Evolutionary conservation across 2,329 filamentous ascomycete species (phyloP).

Genomic region (Colletotrichum tropicale): DNA sequence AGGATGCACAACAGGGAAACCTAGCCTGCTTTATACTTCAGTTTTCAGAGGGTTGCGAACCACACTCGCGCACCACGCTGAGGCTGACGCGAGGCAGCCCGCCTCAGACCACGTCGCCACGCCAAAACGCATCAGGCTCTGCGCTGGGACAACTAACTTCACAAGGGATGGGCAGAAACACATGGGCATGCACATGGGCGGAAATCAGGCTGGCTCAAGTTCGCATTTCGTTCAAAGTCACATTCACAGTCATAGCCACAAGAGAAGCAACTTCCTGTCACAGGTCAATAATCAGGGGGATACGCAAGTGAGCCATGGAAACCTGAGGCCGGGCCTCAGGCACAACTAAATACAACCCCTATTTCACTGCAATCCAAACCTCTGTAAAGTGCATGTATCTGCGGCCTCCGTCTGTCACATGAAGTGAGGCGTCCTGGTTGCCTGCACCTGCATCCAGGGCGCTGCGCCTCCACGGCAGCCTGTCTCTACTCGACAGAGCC

Average conservation of each 20-base stretch:
- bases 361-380: not conserved
- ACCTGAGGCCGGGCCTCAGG: not conserved
- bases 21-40: not conserved
- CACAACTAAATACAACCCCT: not conserved
- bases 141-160: not conserved
- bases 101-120: not conserved
- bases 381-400: not conserved
- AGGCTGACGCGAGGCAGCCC: not conserved
- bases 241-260: not conserved
- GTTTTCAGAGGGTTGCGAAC: not conserved
- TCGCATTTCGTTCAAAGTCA: not conserved
- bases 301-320: not conserved
- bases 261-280: not conserved
- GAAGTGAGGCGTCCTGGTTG: not conserved
- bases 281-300: not conserved
- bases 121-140: not conserved
- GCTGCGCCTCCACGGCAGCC: constrained; percentile 3
- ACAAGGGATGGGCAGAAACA: not conserved
- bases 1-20: not conserved
- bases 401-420: not conserved
- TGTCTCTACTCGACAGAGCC: not conserved
- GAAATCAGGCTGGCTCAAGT: not conserved
- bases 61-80: not conserved
- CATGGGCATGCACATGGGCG: not conserved
- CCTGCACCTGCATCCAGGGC: not conserved